Evolutionary conservation across 2,329 filamentous ascomycete species (phyloP), one percentile per base, ranked within the genome.

Genomic region (Raffaelea deltoideospora): DNA sequence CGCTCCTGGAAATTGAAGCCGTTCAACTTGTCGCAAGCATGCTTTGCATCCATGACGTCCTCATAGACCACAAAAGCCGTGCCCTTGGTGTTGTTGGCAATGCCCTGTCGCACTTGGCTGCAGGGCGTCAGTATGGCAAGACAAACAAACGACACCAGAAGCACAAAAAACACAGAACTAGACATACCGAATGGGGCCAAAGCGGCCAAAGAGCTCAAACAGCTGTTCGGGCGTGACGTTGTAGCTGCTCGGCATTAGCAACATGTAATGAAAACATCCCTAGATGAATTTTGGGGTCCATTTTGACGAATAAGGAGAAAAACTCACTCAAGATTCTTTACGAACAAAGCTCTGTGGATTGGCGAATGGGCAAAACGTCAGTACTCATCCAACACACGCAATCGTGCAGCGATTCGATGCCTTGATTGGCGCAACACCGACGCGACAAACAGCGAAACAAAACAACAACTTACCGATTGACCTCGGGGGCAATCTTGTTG

Each of bases 1-100:
- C 90, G 82, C 65, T 88, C 94, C 69, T 98, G 90, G 62, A 98
- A 98, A 69, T 98, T 98, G 77, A 93, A 98, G 58, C 90, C 90
- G 69, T 98, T 98, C 60, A 98, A 72, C 69, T 96, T 95, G 69
- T 98, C 90, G 71, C 90, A 96, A 55, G 90, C 90, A 64, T 86
- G 79, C 68, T 98, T 98, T 49, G 90, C 87, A 70, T 98, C 90
- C 73, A 90, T 82, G 50, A 96, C 88, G 72, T 98, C 90, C 64
- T 96, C 90, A 70, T 95, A 98, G 63, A 98, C 90, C 51, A 98
- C 90, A 62, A 94, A 98, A 48, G 88, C 90, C 37, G 90, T 98
- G 58, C 90, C 90, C 64, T 96, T 98, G 53, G 90, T 95, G 60
- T 90, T 88, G 64, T 79, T 86, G 50, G 88, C 85, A 57, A 96